Evolutionary conservation across 305 asterid species (phyloP), one percentile per base, ranked within the genome.

Genomic region (Solanum chacoense): DNA sequence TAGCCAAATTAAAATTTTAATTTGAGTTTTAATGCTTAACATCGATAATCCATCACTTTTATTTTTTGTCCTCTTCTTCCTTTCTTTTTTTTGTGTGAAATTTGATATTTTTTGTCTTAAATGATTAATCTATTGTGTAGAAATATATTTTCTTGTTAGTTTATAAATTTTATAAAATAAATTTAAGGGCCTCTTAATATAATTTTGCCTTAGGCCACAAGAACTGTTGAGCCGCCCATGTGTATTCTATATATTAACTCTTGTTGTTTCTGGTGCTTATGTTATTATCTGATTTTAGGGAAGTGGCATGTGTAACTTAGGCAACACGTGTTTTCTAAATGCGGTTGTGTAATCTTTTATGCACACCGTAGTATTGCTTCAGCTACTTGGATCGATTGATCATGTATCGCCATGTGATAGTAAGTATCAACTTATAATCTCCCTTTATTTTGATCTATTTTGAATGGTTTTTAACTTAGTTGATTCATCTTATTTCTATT

Each of bases 271-370:
- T 0, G 22, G 6, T 69, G 24, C 55, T 72, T 80, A 24, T 28
- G 34, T 85, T 4, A 79, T 81, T 89, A n/a, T 88, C 86, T 79
- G 7, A 42, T 91, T 63, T 84, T 91, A 97, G 98, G 98, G 98
- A 50, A 94, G 94, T 18, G 98, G 98, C 35, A 89, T 96, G 86
- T 91, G 75, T 35, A 97, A 93, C 92, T 90, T 97, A 80, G 96
- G 98, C 28, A 97, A 96, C 85, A 94, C 98, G n/a, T 97, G 98
- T 93, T 96, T 95, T 88, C 90, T 97, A 42, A 97, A 97, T 90
- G 92, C 95, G 6, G 94, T 97, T 74, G 88, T 96, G 92, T 98
- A 97, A 90, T 95, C 98, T 90, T 93, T 95, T 90, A 91, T 93
- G 38, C 96, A 97, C 91, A 93, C 96, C 0, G 96, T 95, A 35